phyloP scores from a whole-genome alignment of 2,329 filamentous ascomycete species.

The Pseudogymnoascus sp. region DNA sequence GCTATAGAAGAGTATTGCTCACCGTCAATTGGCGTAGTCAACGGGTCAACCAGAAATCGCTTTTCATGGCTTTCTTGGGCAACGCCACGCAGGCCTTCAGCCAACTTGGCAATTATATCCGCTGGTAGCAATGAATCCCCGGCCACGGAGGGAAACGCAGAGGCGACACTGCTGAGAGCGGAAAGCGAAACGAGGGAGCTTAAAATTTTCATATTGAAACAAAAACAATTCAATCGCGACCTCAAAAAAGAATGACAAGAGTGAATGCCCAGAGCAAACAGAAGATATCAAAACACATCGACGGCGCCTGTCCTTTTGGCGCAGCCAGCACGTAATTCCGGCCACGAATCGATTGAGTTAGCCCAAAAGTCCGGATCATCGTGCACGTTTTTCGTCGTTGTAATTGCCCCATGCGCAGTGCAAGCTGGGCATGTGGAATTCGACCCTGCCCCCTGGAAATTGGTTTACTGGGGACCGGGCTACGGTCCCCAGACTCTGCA shows the following conservation, averaged over 20 bases:
- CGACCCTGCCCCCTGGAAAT: neutral
- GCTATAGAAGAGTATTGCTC: neutral
- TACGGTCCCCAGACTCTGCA: neutral
- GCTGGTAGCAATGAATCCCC: neutral
- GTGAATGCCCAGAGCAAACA: neutral
- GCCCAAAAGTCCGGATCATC: neutral
- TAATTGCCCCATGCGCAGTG: neutral
- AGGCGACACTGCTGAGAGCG: neutral
- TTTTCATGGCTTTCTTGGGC: constrained; percentile 4
- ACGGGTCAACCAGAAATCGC: constrained; percentile 12
- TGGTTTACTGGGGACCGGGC: neutral
- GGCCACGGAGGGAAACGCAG: neutral
- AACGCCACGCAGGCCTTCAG: neutral
- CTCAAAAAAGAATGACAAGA: neutral
- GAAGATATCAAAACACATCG: neutral
- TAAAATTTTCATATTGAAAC: neutral
- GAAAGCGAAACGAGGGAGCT: constrained; percentile 4
- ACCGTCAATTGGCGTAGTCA: constrained; percentile 14
- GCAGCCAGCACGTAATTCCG: neutral
- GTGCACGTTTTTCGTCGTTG: neutral
- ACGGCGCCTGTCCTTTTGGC: neutral
- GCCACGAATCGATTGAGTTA: neutral
- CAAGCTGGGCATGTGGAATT: neutral
- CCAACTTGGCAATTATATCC: neutral
- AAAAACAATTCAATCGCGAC: constrained; percentile 2